Percentiles rank a stretch among this genome's conserved stretches.
phyloP scores from a whole-genome alignment of 2,329 filamentous ascomycete genomes.

The Dothistroma pini region DNA sequence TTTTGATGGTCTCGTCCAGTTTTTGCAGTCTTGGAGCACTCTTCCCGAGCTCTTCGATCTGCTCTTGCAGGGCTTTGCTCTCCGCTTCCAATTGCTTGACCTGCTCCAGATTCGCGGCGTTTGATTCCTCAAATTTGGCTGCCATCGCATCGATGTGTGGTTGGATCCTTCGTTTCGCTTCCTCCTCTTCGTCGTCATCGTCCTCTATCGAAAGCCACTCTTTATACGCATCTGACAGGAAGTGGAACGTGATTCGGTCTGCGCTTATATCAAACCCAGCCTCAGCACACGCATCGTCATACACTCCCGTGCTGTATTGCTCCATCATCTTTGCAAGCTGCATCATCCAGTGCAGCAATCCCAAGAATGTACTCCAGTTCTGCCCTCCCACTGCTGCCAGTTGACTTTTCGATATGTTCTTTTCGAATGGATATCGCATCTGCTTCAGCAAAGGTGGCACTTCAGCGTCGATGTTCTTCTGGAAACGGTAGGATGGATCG shows the following conservation, averaged over 20 bases:
- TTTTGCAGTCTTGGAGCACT: constrained; percentile 77
- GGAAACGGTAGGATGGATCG: constrained; percentile 87
- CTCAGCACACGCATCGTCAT: constrained; percentile 86
- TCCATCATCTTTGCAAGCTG: constrained; percentile 93
- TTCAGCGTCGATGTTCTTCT: constrained; percentile 92
- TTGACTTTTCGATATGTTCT: constrained; percentile 93
- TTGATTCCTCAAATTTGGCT: constrained; percentile 76
- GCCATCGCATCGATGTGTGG: constrained; percentile 89
- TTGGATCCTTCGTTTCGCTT: constrained; percentile 70
- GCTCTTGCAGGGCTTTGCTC: constrained; percentile 72
- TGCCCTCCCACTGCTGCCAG: constrained; percentile 92
- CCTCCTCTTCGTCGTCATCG: constrained; percentile 79
- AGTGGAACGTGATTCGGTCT: constrained; percentile 92
- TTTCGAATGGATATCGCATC: constrained; percentile 89
- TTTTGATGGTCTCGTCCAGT: constrained; percentile 84
- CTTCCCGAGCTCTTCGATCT: constrained; percentile 87
- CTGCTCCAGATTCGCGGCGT: constrained; percentile 79
- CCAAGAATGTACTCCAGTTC: constrained; percentile 94
- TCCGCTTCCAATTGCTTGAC: constrained; percentile 83
- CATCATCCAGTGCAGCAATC: constrained; percentile 98
- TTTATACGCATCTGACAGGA: constrained; percentile 82
- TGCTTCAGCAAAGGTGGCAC: constrained; percentile 91
- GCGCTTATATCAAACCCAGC: constrained; percentile 81
- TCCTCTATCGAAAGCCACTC: constrained; percentile 85
- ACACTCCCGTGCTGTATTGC: constrained; percentile 70